Percentiles rank a stretch among this genome's conserved stretches.
Evolutionary conservation across 2,329 filamentous ascomycete species (phyloP).

Genomic region (Rasamsonia emersonii): DNA sequence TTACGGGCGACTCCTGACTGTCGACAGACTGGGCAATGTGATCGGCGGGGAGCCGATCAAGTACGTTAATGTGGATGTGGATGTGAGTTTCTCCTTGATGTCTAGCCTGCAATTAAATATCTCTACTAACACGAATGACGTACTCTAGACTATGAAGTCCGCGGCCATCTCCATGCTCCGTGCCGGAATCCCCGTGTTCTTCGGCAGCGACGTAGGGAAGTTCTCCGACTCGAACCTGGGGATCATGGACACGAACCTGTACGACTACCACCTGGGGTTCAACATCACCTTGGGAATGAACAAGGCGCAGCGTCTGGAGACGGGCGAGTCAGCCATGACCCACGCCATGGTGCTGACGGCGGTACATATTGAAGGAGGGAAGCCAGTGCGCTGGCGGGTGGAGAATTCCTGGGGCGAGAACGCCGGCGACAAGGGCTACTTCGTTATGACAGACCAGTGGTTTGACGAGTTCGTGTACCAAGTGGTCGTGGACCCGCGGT

Average conservation of each 20-base stretch:
- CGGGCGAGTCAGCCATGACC: constrained; percentile 75
- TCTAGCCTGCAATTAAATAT: not conserved
- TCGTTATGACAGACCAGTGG: constrained; percentile 78
- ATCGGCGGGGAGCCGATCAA: constrained; percentile 66
- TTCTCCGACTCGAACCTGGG: constrained; percentile 60
- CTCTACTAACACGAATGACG: no score
- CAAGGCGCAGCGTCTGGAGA: constrained; percentile 66
- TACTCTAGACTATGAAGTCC: constrained; percentile 53
- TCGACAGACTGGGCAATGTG: constrained; percentile 72
- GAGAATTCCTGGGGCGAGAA: constrained; percentile 75
- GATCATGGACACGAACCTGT: constrained; percentile 70
- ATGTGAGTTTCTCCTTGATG: constrained; percentile 16
- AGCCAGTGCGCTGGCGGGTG: constrained; percentile 69
- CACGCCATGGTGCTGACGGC: constrained; percentile 88
- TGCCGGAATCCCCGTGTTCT: constrained; percentile 74
- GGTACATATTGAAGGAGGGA: constrained; percentile 65
- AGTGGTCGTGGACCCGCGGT: constrained; percentile 68
- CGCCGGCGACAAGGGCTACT: constrained; percentile 70
- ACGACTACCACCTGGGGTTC: constrained; percentile 78
- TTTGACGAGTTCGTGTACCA: constrained; percentile 79
- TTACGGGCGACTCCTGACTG: constrained; percentile 63
- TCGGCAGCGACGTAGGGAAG: constrained; percentile 81
- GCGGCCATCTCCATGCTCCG: constrained; percentile 70
- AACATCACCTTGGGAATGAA: constrained; percentile 63
- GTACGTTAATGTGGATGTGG: constrained; percentile 76